These are phyloP conservation scores for Telfairia occidentalis DNA, from an alignment of 331 rosid genomes.

Conservation along the genomic window DNA sequence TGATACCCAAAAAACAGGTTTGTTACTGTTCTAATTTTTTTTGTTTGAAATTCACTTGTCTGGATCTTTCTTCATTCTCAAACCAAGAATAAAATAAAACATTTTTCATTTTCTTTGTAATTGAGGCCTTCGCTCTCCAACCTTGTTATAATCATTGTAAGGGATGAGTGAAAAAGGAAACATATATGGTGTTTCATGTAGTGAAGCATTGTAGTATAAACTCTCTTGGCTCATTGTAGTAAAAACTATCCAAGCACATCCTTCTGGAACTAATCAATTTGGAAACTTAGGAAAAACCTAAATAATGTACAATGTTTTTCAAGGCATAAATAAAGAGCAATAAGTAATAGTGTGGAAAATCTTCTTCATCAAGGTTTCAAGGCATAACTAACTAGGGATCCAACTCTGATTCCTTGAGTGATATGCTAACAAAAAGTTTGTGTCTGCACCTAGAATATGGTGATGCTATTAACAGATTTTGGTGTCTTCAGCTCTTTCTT, in stretches of 20 bases:
- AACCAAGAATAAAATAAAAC: not conserved
- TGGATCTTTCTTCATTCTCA: not conserved
- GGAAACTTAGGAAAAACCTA: not conserved
- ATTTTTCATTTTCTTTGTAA: not conserved
- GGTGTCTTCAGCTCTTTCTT: conserved; percentile 26
- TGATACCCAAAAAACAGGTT: conserved; percentile 46
- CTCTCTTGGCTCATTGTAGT: not conserved
- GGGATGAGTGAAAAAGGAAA: not conserved
- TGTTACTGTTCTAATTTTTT: not conserved
- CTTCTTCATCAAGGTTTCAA: conserved; percentile 29
- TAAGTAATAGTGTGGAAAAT: conserved; percentile 11
- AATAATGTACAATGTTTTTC: not conserved
- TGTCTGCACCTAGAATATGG: conserved; percentile 16
- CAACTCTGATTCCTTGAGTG: conserved; percentile 24
- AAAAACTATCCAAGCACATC: not conserved
- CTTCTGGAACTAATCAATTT: not conserved
- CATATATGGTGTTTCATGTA: not conserved
- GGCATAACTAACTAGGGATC: conserved; percentile 19
- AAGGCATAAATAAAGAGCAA: not conserved
- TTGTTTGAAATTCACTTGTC: not conserved
- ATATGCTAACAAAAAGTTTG: conserved; percentile 22
- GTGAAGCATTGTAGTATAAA: not conserved
- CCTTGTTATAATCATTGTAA: not conserved
- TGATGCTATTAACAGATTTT: conserved; percentile 24
- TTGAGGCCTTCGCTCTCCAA: not conserved